Conservation (phyloP, 805 yeast species). For the Candida ulmi region DNA sequence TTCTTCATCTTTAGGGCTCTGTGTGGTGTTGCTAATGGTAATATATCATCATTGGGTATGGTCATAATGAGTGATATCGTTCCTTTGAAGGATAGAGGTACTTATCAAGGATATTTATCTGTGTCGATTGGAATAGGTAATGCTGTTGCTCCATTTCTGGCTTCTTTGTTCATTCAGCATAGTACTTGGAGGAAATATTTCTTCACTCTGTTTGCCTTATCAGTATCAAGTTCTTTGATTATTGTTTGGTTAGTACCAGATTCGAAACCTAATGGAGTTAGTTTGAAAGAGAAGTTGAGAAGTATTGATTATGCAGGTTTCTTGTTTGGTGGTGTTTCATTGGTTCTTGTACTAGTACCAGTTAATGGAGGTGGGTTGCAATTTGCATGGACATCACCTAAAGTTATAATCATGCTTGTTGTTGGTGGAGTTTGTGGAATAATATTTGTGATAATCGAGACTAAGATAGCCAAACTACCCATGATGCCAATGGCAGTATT, state of each 20-base stretch:
- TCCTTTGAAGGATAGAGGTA: constrained; percentile 47
- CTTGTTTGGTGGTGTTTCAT: not conserved
- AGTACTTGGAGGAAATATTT: constrained; percentile 37
- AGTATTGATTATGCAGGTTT: constrained; percentile 50
- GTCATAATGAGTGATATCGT: constrained; percentile 50
- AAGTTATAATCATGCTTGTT: constrained; percentile 29
- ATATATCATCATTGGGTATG: constrained; percentile 44
- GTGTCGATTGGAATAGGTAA: constrained; percentile 44
- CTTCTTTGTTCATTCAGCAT: constrained; percentile 32
- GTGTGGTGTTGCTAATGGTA: constrained; percentile 54
- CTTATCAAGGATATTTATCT: constrained; percentile 52
- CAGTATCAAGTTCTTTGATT: not conserved
- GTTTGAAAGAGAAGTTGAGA: constrained; percentile 19
- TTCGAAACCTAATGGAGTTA: constrained; percentile 23
- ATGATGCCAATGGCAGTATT: constrained; percentile 48
- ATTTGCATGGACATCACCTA: constrained; percentile 40
- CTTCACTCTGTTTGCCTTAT: constrained; percentile 31
- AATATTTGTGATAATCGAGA: constrained; percentile 42
- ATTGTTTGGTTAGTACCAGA: constrained; percentile 16
- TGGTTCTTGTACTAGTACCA: constrained; percentile 40
- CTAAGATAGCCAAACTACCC: constrained; percentile 43
- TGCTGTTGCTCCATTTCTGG: constrained; percentile 36
- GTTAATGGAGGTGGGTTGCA: constrained; percentile 54
- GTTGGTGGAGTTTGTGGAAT: constrained; percentile 33
- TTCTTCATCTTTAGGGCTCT: constrained; percentile 47